Evolutionary conservation across 331 rosid species (phyloP).

Genomic region (Erythrophleum ivorense): DNA sequence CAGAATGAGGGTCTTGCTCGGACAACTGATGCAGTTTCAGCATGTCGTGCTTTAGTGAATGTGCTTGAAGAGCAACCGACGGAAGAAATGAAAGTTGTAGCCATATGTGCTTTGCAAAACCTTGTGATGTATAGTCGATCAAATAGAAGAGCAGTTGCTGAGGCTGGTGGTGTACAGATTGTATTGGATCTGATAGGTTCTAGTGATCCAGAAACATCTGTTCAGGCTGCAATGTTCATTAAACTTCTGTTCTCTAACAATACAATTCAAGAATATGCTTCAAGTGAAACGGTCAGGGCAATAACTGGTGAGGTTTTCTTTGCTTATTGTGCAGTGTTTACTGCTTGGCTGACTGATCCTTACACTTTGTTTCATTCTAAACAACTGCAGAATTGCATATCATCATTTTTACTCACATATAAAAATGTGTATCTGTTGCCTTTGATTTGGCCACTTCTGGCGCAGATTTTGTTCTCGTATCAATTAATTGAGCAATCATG

Average conservation of each 20-base stretch:
- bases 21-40: slow-evolving; percentile 92
- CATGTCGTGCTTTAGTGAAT: slow-evolving; percentile 96
- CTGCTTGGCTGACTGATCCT: slow-evolving; percentile 16
- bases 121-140: slow-evolving; percentile 97
- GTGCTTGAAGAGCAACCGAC: slow-evolving; percentile 99
- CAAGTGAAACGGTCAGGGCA: slow-evolving; percentile 97
- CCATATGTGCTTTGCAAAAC: slow-evolving; percentile 96
- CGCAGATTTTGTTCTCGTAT: not conserved
- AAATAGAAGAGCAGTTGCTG: slow-evolving; percentile 97
- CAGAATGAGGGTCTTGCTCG: slow-evolving; percentile 98
- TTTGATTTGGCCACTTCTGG: not conserved
- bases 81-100: slow-evolving; percentile 98
- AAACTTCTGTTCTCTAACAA: slow-evolving; percentile 96
- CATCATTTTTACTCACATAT: not conserved
- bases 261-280: slow-evolving; percentile 99
- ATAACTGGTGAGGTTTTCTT: slow-evolving; percentile 78
- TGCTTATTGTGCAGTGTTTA: slow-evolving; percentile 31
- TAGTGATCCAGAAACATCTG: slow-evolving; percentile 88
- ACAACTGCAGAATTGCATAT: not conserved
- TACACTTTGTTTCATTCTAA: not conserved
- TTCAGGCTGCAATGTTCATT: slow-evolving; percentile 96
- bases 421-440: not conserved
- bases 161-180: slow-evolving; percentile 99
- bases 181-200: slow-evolving; percentile 96
- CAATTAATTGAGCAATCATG: not conserved